Percentiles rank a stretch among this genome's conserved stretches.
Evolutionary conservation across 495 filamentous ascomycete species (phyloP).

Genomic region (Acidomyces sp.): DNA sequence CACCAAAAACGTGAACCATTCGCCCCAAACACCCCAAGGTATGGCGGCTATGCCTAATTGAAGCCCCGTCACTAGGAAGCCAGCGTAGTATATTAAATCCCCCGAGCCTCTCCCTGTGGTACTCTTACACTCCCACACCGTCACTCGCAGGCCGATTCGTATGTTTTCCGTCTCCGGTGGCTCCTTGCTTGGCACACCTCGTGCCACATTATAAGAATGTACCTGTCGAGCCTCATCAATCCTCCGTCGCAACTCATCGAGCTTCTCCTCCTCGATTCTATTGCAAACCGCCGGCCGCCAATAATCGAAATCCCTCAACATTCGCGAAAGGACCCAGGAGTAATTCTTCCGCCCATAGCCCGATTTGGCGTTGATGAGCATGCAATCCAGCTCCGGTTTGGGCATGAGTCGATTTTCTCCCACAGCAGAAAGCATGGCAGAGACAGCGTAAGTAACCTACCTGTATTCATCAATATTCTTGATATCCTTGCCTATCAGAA

Average conservation of each 20-base stretch:
- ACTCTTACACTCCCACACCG: constrained; percentile 3
- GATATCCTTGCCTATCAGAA: not conserved
- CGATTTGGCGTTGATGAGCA: constrained; percentile 34
- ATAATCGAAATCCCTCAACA: constrained; percentile 37
- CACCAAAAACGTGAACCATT: constrained; percentile 17
- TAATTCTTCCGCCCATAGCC: constrained; percentile 34
- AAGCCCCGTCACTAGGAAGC: constrained; percentile 27
- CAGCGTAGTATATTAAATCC: constrained; percentile 27
- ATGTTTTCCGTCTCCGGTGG: not conserved
- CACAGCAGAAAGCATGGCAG: constrained; percentile 29
- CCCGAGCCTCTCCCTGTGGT: constrained; percentile 1
- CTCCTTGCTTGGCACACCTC: not conserved
- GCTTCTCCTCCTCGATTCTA: not conserved
- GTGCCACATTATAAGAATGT: not conserved
- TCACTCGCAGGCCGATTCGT: not conserved
- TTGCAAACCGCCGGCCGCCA: constrained; percentile 22
- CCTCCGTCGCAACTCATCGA: constrained; percentile 5
- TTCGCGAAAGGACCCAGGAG: constrained; percentile 38
- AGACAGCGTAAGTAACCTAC: constrained; percentile 35
- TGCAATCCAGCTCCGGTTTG: constrained; percentile 23
- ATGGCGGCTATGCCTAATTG: constrained; percentile 38
- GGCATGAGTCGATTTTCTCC: constrained; percentile 38
- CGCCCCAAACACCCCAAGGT: constrained; percentile 29
- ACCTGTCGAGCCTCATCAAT: too few species aligned
- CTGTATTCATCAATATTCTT: not conserved